These are phyloP conservation scores for Symbiotaphrina buchneri DNA, from an alignment of 495 filamentous ascomycete species.

Conservation along the genomic window DNA sequence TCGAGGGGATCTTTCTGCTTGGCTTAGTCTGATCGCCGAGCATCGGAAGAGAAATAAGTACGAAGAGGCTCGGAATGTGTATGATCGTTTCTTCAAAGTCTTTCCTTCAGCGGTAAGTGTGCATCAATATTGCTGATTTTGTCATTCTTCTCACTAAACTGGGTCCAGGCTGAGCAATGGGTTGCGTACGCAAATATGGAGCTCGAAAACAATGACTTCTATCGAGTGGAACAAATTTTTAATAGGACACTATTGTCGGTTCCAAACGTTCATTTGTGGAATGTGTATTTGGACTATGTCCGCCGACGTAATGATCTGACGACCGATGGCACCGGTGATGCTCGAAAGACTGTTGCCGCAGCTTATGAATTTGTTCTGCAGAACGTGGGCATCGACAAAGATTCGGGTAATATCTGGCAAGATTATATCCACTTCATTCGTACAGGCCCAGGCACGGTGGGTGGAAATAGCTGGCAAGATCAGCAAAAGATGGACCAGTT, in stretches of 20 bases:
- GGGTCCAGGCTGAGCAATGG: slow-evolving; percentile 69
- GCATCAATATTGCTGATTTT: neutral
- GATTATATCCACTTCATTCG: slow-evolving; percentile 87
- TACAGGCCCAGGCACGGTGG: slow-evolving; percentile 58
- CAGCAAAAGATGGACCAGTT: slow-evolving; percentile 92
- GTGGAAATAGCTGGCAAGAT: slow-evolving; percentile 81
- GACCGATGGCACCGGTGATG: slow-evolving; percentile 52
- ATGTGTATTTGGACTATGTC: slow-evolving; percentile 83
- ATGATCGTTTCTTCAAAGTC: slow-evolving; percentile 63
- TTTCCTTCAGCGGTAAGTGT: slow-evolving; percentile 77
- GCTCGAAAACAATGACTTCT: slow-evolving; percentile 54
- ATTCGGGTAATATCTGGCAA: slow-evolving; percentile 74
- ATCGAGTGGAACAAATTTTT: slow-evolving; percentile 62
- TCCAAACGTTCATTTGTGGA: slow-evolving; percentile 72
- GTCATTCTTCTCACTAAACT: slow-evolving; percentile 5
- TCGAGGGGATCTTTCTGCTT: slow-evolving; percentile 73
- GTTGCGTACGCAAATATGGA: slow-evolving; percentile 72
- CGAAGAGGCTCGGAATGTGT: slow-evolving; percentile 57
- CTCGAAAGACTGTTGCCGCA: slow-evolving; percentile 51
- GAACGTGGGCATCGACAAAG: slow-evolving; percentile 76
- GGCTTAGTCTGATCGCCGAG: slow-evolving; percentile 70
- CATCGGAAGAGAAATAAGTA: slow-evolving; percentile 61
- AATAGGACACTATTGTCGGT: slow-evolving; percentile 44
- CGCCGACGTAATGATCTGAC: slow-evolving; percentile 71
- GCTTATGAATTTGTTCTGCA: slow-evolving; percentile 83